Evolutionary conservation across 2,329 filamentous ascomycete genomes (phyloP).

Genomic region (Xylaria sp.): DNA sequence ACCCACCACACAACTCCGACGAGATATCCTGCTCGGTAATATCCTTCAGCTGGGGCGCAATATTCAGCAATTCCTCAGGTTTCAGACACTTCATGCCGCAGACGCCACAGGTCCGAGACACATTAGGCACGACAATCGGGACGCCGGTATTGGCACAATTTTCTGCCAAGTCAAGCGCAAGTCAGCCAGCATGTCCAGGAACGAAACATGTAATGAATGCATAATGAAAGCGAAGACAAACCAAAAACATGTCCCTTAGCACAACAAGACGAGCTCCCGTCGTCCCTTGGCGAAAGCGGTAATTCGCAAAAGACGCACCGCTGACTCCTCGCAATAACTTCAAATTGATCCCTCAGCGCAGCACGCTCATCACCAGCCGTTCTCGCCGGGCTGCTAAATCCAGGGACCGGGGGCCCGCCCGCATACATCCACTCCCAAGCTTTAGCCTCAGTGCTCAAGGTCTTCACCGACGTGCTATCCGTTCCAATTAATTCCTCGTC

Average conservation of each 20-base stretch:
- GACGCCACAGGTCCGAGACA: constrained; percentile 65
- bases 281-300: constrained; percentile 47
- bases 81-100: constrained; percentile 64
- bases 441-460: constrained; percentile 64
- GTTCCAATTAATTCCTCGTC: not conserved
- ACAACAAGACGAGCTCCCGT: constrained; percentile 53
- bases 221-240: constrained; percentile 30
- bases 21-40: constrained; percentile 45
- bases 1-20: constrained; percentile 46
- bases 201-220: too few relatives aligned
- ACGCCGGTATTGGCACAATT: constrained; percentile 65
- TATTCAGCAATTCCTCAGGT: constrained; percentile 53
- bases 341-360: constrained; percentile 54
- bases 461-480: not conserved
- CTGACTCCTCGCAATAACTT: constrained; percentile 51
- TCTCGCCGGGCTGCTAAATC: constrained; percentile 44
- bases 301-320: constrained; percentile 61
- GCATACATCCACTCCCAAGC: constrained; percentile 71
- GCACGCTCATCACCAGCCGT: constrained; percentile 23
- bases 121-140: constrained; percentile 64
- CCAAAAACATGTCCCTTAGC: constrained; percentile 55
- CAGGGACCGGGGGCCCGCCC: constrained; percentile 58
- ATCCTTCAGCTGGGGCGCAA: constrained; percentile 42
- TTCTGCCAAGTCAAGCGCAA: constrained; percentile 50
- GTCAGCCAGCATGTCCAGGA: not conserved